Evolutionary conservation across 106 monocot genomes (phyloP), one percentile per base, ranked within the genome.

Genomic region (Gastrodia elata): DNA sequence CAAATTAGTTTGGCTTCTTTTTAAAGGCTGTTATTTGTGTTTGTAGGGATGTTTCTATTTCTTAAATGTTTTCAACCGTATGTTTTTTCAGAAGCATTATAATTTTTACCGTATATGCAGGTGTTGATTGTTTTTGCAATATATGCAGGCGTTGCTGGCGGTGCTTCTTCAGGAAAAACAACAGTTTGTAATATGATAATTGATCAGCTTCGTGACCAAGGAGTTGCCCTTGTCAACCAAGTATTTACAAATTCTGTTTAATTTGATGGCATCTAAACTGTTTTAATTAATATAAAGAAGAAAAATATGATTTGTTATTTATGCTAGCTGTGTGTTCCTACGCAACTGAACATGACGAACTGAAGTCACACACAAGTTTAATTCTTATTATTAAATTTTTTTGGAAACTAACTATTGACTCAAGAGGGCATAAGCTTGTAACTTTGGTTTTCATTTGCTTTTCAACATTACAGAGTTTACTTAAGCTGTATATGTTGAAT

Each of bases 131-230:
- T 14, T n/a, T n/a, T n/a, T n/a, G n/a, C n/a, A 30, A 61, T 30
- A 35, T 18, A 67, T 80, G 32, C 72, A 90, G 90, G 90, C 43
- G 87, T 90, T 72, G 84, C 84, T 70, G 90, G 90, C 38, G 90
- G 90, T 82, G 83, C 90, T 24, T 77, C 90, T 43, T 79, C 90
- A 57, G 90, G 90, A 73, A 90, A 90, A 77, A 87, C 86, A 20
- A 82, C 87, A 34, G 90, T 90, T 0, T 90, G 90, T 67, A 75
- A 87, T 78, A 90, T 90, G 90, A 90, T 90, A 56, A 90, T 90
- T 69, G 72, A 90, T 59, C 87, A 90, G 55, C 84, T 90, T 68
- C 90, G 74, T 73, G 90, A 90, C 38, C 90, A 90, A 75, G 84
- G 87, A 68, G 84, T 87, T 75, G 90, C 87, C 61, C 80, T 90